Evolutionary conservation across 1,284 basidiomycete genomes (phyloP), one percentile per base, ranked within the genome.

Genomic region (Rhizoctonia solani): DNA sequence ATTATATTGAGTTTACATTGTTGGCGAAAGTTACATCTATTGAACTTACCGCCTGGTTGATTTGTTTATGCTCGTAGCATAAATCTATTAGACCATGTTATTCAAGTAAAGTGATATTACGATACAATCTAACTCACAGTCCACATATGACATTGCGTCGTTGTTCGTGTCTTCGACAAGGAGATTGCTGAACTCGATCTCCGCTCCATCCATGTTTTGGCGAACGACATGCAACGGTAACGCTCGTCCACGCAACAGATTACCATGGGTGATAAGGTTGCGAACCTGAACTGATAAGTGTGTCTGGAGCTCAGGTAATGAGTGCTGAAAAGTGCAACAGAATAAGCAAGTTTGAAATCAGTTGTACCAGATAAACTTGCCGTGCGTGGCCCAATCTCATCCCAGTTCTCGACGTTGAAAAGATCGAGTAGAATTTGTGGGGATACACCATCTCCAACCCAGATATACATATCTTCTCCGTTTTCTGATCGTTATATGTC

Each of bases 131-230:
- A 59, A 82, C 88, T 75, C 74, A 94, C 93, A 93, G 75, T 95
- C 92, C 4, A 88, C 77, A 77, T 95, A 95, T 1, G 89, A 87
- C 86, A 97, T 86, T 0, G 90, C 90, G 50, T 93, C 95, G 74
- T 98, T 98, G 77, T 99, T 99, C 76, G 90, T 87, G 78, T 99
- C 97, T 79, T 99, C 97, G 13, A 98, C 87, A 14, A 99, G 82
- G 87, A 96, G 92, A 79, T 99, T 97, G 70, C 92, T 93, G 73
- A 96, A 95, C 76, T 99, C 97, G 61, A 99, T 86, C 79, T 99
- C 97, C 68, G 87, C 83, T 9, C 88, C 95, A 75, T 99, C 97
- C 74, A 94, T 81, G 75, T 98, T 94, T 76, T 99, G 97, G 14
- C 97, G 84, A 0, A 93, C 92, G 53, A 98, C 82, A 39, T 88